phyloP scores from a whole-genome alignment of 768 basidiomycete species.

The Boletus subparvulus region DNA sequence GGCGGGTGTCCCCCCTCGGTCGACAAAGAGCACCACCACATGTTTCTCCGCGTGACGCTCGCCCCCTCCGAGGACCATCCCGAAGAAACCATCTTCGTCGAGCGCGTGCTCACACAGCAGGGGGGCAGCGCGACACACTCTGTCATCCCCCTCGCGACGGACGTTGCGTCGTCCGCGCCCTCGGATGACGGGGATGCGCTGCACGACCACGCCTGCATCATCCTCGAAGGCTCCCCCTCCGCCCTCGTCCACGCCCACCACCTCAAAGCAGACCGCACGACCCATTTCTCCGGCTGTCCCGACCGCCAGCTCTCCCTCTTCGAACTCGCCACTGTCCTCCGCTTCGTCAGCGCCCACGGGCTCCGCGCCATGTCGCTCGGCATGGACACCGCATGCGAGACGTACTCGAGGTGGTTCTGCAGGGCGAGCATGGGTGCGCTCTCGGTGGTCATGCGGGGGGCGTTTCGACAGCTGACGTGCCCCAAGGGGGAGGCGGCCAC shows the following conservation, averaged over 20 bases:
- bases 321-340: constrained; percentile 12
- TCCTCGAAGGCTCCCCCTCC: constrained; percentile 2
- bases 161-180: neutral
- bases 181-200: neutral
- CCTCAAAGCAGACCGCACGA: neutral
- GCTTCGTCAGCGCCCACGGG: constrained; percentile 6
- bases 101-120: constrained; percentile 5
- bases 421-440: constrained; percentile 1
- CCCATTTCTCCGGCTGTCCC: neutral
- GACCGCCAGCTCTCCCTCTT: constrained; percentile 10
- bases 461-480: neutral
- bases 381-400: constrained; percentile 10
- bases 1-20: neutral
- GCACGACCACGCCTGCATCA: constrained; percentile 15
- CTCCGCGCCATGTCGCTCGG: constrained; percentile 1
- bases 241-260: constrained; percentile 4
- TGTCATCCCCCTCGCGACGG: constrained; percentile 3
- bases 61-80: constrained; percentile 2
- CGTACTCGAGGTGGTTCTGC: constrained; percentile 13
- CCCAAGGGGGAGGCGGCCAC: neutral
- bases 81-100: constrained; percentile 7
- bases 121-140: neutral
- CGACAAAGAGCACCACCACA: constrained; percentile 8
- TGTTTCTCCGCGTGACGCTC: constrained; percentile 8
- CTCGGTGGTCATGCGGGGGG: neutral